Evolutionary conservation across 345 rosid species (phyloP).

Genomic region (Litchi chinensis): DNA sequence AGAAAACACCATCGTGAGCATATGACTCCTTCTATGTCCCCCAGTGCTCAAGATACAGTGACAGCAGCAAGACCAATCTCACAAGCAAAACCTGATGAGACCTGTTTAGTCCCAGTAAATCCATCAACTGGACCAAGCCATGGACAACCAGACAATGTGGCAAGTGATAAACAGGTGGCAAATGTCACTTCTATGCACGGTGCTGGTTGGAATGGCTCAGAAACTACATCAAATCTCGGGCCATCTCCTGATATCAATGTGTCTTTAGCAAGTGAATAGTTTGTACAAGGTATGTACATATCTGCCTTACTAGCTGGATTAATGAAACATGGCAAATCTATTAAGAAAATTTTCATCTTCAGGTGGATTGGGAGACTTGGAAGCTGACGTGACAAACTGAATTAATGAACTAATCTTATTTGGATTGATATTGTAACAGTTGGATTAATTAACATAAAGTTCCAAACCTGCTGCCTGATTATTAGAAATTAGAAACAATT

Average conservation of each 20-base stretch:
- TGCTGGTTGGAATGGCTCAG: conserved; percentile 38
- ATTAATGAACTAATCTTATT: conserved; percentile 13
- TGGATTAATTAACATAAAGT: conserved; percentile 11
- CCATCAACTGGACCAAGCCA: conserved; percentile 22
- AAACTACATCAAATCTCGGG: conserved; percentile 30
- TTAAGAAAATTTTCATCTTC: neutral
- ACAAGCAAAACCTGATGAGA: conserved; percentile 34
- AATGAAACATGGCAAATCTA: neutral
- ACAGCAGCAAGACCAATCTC: conserved; percentile 35
- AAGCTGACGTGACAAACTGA: conserved; percentile 17
- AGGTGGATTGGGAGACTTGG: neutral
- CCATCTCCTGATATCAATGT: conserved; percentile 57
- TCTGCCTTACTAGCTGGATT: neutral
- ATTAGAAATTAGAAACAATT: conserved; percentile 17
- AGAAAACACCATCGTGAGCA: conserved; percentile 30
- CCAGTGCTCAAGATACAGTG: conserved; percentile 19
- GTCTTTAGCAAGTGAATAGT: conserved; percentile 43
- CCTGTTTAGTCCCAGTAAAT: conserved; percentile 12
- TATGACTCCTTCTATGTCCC: conserved; percentile 4
- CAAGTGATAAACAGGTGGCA: conserved; percentile 17
- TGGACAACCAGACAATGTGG: conserved; percentile 15
- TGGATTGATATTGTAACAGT: conserved; percentile 14
- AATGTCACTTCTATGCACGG: conserved; percentile 4
- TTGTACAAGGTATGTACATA: conserved; percentile 18
- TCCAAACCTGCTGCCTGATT: neutral